phyloP scores from a whole-genome alignment of 2,329 filamentous ascomycete species.

The Aureobasidium sp. region DNA sequence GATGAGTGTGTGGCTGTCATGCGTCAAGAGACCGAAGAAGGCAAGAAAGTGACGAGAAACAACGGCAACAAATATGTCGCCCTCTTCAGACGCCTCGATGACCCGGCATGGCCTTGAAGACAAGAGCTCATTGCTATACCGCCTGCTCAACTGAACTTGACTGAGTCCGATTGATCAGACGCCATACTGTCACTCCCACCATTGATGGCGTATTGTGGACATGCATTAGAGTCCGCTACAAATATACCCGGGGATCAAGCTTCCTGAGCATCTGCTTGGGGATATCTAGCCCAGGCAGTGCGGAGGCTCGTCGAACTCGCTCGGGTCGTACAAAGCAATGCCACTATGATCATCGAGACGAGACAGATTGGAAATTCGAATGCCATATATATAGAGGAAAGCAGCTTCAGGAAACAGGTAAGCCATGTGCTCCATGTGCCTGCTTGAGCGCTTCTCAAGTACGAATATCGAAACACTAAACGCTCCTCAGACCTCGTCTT shows the following conservation, averaged over 20 bases:
- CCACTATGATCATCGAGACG: not conserved
- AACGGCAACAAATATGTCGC: constrained; percentile 86
- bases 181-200: not conserved
- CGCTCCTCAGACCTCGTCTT: not conserved
- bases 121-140: no score
- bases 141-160: no score
- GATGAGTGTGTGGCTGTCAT: constrained; percentile 69
- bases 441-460: not conserved
- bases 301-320: not conserved
- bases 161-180: not conserved
- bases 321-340: not conserved
- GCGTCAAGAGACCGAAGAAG: constrained; percentile 85
- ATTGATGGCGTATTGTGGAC: not conserved
- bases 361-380: not conserved
- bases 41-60: constrained; percentile 92
- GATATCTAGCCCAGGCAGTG: not conserved
- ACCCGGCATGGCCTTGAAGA: constrained; percentile 62
- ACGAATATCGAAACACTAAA: not conserved
- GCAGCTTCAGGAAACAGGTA: not conserved
- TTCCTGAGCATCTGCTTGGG: not conserved
- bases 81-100: constrained; percentile 71
- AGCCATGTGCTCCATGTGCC: not conserved
- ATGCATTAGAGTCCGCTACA: not conserved
- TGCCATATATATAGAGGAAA: not conserved
- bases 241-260: not conserved